These are phyloP conservation scores for Umbelopsis vinacea DNA, from an alignment of 192 early-diverging fungal species.

Conservation along the genomic window DNA sequence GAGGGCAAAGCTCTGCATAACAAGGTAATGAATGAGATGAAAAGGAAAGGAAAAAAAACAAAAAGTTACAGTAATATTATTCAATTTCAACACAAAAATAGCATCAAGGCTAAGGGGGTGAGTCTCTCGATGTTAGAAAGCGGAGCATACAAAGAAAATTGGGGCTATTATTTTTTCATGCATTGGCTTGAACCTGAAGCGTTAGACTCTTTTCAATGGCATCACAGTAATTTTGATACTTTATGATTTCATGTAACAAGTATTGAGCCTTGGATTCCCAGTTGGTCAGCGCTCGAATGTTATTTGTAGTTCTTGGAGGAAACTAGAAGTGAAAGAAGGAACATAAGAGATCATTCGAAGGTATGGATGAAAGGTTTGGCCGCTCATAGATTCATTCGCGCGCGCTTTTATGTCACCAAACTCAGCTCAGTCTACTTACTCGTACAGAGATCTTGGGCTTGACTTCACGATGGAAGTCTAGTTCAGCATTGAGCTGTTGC, in stretches of 20 bases:
- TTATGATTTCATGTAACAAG: conserved; percentile 82
- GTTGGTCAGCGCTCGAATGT: conserved; percentile 71
- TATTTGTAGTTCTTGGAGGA: conserved; percentile 56
- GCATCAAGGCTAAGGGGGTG: not conserved
- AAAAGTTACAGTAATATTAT: not conserved
- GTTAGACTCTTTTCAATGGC: conserved; percentile 60
- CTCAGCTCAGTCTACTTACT: conserved; percentile 28
- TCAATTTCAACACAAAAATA: not conserved
- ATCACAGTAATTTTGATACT: conserved; percentile 83
- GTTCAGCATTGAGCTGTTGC: conserved; percentile 64
- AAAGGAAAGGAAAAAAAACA: not conserved
- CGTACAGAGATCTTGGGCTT: conserved; percentile 43
- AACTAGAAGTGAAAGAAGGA: conserved; percentile 22
- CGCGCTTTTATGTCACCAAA: too few species aligned
- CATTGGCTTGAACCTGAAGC: conserved; percentile 27
- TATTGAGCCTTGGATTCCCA: conserved; percentile 82
- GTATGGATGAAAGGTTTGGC: not conserved
- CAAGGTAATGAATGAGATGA: not conserved
- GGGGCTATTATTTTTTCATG: not conserved
- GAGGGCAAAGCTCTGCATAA: not conserved
- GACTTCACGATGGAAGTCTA: conserved; percentile 69
- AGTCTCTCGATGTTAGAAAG: not conserved
- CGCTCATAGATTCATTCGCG: too few species aligned
- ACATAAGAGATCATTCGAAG: not conserved
- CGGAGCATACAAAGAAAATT: conserved; percentile 9